Conservation (phyloP, 202 grass and related monocot genomes). For the Dendrocalamus latiflorus region DNA sequence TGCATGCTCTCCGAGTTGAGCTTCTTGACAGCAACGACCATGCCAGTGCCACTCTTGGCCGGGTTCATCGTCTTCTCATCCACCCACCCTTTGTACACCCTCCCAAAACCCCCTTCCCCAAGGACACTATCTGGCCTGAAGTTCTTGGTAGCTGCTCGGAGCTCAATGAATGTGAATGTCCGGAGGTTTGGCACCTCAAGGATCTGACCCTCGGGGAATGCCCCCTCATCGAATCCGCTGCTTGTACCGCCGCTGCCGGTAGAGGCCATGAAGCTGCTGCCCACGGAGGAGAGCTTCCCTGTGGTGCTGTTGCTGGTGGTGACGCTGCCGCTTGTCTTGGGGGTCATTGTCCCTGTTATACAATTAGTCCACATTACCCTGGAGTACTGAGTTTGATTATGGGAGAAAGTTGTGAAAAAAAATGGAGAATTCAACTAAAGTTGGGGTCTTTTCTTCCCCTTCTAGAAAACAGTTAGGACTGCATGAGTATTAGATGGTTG, state of each 20-base stretch:
- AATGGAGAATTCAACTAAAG: neutral
- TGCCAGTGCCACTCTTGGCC: no score
- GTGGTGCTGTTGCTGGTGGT: slow-evolving; percentile 57
- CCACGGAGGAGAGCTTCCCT: slow-evolving; percentile 38
- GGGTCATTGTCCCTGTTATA: slow-evolving; percentile 32
- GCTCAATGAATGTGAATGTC: slow-evolving; percentile 67
- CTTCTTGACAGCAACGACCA: no score
- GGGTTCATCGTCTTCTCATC: no score
- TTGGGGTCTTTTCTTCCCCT: neutral
- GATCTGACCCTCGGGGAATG: slow-evolving; percentile 46
- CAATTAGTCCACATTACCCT: neutral
- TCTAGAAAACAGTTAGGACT: neutral
- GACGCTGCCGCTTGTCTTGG: slow-evolving; percentile 47
- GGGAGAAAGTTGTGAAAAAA: neutral
- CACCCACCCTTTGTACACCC: no score
- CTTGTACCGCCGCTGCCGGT: slow-evolving; percentile 31
- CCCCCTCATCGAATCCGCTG: slow-evolving; percentile 19
- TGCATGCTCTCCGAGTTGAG: no score
- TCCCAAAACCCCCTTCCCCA: slow-evolving; percentile 68
- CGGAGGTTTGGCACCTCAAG: slow-evolving; percentile 69
- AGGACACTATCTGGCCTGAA: slow-evolving; percentile 66
- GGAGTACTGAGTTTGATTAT: neutral
- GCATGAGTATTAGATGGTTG: neutral
- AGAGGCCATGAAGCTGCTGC: slow-evolving; percentile 48
- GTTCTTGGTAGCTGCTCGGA: slow-evolving; percentile 59